Evolutionary conservation across 2,329 filamentous ascomycete species (phyloP).

Genomic region (Epichloe bromicola): DNA sequence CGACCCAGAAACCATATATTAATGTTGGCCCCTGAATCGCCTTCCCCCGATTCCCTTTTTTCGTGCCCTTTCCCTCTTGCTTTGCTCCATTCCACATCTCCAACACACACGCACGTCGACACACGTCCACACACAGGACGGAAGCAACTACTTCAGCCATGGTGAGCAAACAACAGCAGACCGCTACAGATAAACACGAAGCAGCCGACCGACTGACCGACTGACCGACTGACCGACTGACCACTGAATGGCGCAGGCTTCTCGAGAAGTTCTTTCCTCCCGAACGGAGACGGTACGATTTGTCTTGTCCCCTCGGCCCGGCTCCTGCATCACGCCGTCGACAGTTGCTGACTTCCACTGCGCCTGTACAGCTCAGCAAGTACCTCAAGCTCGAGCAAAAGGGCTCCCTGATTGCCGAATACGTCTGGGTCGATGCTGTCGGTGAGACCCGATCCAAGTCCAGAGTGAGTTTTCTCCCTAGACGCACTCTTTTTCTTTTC

Average conservation of each 20-base stretch:
- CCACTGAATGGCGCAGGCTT: slow-evolving; percentile 10
- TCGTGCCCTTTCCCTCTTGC: neutral
- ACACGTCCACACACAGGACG: neutral
- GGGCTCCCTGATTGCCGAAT: slow-evolving; percentile 82
- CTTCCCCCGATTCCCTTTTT: neutral
- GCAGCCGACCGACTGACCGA: neutral
- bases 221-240: too few species aligned
- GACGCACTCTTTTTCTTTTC: neutral
- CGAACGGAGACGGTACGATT: slow-evolving; percentile 22
- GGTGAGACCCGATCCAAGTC: slow-evolving; percentile 88
- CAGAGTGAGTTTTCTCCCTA: slow-evolving; percentile 54
- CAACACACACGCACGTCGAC: neutral
- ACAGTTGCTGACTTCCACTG: slow-evolving; percentile 12
- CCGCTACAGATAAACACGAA: neutral
- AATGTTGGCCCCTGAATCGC: neutral
- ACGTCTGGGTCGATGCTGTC: slow-evolving; percentile 84
- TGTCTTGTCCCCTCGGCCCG: neutral
- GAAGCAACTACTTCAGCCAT: slow-evolving; percentile 8
- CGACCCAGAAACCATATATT: neutral
- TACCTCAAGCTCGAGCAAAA: slow-evolving; percentile 86
- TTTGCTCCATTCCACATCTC: too few species aligned
- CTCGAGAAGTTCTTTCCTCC: slow-evolving; percentile 16
- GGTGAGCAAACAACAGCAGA: slow-evolving; percentile 3
- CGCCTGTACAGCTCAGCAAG: slow-evolving; percentile 60
- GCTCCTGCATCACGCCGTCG: neutral